phyloP scores from a whole-genome alignment of 1,139 yeast species.

The Yamadazyma spencermartinsiae region DNA sequence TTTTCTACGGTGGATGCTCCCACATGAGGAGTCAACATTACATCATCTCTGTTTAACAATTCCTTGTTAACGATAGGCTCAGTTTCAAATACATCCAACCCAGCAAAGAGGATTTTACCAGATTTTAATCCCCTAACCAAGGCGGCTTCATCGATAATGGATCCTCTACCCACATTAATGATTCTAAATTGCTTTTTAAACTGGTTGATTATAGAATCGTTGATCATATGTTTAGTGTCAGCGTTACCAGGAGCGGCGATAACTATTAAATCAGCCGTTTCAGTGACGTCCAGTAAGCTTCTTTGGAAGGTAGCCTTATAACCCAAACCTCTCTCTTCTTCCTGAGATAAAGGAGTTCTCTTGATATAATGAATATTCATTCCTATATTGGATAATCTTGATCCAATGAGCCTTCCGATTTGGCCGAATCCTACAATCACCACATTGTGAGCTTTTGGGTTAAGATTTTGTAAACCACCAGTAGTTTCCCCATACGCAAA shows the following conservation, averaged over 20 bases:
- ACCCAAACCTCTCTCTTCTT: constrained; percentile 38
- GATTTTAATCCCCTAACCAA: constrained; percentile 63
- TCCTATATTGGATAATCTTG: constrained; percentile 56
- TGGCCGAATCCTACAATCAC: constrained; percentile 79
- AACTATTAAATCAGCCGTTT: constrained; percentile 57
- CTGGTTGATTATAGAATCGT: constrained; percentile 45
- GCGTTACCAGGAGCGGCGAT: constrained; percentile 69
- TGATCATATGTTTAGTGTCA: constrained; percentile 57
- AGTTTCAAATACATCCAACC: constrained; percentile 74
- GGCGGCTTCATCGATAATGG: constrained; percentile 71
- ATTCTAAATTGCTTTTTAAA: constrained; percentile 58
- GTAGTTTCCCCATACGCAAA: constrained; percentile 50
- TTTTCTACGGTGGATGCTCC: constrained; percentile 67
- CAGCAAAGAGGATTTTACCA: constrained; percentile 72
- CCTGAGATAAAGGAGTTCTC: constrained; percentile 45
- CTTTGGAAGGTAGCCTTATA: constrained; percentile 48
- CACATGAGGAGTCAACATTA: constrained; percentile 72
- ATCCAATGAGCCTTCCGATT: constrained; percentile 68
- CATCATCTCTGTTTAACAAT: constrained; percentile 61
- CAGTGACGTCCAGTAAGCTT: constrained; percentile 33
- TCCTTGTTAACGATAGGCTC: constrained; percentile 63
- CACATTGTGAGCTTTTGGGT: constrained; percentile 60
- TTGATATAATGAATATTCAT: constrained; percentile 69
- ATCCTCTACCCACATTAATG: constrained; percentile 78
- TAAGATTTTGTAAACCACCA: constrained; percentile 33